Percentiles rank a stretch among this genome's conserved stretches.
Conservation (phyloP, 768 basidiomycete genomes). For the Tylopilus rubrobrunneus region DNA sequence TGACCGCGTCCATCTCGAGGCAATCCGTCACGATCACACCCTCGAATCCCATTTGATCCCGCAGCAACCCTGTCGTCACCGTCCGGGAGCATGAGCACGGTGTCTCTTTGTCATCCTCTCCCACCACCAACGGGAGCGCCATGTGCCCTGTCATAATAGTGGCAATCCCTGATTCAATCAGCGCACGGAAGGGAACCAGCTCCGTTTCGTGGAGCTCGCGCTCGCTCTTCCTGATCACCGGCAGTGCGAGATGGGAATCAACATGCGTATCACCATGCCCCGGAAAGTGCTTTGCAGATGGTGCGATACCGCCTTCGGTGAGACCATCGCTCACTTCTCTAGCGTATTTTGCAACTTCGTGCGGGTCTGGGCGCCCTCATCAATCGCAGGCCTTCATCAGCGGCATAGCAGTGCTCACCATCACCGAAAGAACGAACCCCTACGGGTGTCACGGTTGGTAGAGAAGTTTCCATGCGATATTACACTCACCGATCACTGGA, state of each 20-base stretch:
- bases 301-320: conserved; percentile 46
- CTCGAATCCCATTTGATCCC: conserved; percentile 46
- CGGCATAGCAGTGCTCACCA: conserved; percentile 33
- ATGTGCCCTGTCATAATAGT: conserved; percentile 75
- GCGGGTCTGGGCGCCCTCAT: conserved; percentile 41
- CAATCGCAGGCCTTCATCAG: not conserved
- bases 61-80: conserved; percentile 52
- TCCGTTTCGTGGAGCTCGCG: conserved; percentile 43
- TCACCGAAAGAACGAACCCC: conserved; percentile 72
- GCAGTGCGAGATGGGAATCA: conserved; percentile 67
- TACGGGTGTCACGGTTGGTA: conserved; percentile 18
- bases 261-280: conserved; percentile 72
- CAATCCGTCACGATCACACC: conserved; percentile 73
- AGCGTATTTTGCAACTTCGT: conserved; percentile 46
- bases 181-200: conserved; percentile 53
- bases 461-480: not conserved
- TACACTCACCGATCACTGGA: conserved; percentile 60
- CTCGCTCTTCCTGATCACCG: conserved; percentile 51
- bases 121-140: conserved; percentile 55
- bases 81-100: conserved; percentile 56
- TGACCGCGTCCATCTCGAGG: conserved; percentile 72
- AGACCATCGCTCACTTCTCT: conserved; percentile 48
- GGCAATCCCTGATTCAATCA: conserved; percentile 41
- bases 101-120: conserved; percentile 38
- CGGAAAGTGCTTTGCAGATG: conserved; percentile 68